Evolutionary conservation across 306 rosid genomes (phyloP).

Genomic region (Quercus berberidifolia): DNA sequence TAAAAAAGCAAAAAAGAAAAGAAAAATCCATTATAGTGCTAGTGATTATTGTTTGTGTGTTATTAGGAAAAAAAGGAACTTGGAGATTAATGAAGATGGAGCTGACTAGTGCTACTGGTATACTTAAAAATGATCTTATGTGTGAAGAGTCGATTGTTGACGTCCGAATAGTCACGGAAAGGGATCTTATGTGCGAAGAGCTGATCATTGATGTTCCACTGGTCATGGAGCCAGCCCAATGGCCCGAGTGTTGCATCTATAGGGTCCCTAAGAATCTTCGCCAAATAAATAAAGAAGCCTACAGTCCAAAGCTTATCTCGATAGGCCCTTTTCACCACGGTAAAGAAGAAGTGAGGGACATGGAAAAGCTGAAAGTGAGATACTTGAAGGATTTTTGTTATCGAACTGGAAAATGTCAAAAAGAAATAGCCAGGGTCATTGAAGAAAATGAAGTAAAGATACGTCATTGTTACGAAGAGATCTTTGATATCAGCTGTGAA

Average conservation of each 20-base stretch:
- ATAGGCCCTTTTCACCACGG: too few relatives aligned
- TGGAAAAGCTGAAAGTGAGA: neutral
- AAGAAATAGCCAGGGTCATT: neutral
- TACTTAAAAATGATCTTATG: too few relatives aligned
- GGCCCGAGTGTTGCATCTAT: conserved; percentile 14
- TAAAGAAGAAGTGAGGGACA: neutral
- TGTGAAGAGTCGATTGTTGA: too few relatives aligned
- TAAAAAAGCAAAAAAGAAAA: too few relatives aligned
- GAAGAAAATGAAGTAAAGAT: neutral
- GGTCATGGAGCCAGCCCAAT: neutral
- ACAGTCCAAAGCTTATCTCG: conserved; percentile 10
- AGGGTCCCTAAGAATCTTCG: conserved; percentile 21
- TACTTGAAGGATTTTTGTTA: neutral
- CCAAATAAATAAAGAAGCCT: conserved; percentile 5
- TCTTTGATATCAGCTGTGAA: neutral
- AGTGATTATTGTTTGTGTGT: too few relatives aligned
- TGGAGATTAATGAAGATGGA: too few relatives aligned
- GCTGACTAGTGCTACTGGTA: too few relatives aligned
- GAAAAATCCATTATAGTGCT: too few relatives aligned
- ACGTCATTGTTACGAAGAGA: neutral
- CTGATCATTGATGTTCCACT: neutral
- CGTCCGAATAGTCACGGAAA: too few relatives aligned
- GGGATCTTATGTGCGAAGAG: too few relatives aligned
- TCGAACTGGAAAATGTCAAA: neutral
- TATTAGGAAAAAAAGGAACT: too few relatives aligned